Evolutionary conservation across 139 green algal species (phyloP), one percentile per base, ranked within the genome.

Genomic region (Tetraselmis chui): DNA sequence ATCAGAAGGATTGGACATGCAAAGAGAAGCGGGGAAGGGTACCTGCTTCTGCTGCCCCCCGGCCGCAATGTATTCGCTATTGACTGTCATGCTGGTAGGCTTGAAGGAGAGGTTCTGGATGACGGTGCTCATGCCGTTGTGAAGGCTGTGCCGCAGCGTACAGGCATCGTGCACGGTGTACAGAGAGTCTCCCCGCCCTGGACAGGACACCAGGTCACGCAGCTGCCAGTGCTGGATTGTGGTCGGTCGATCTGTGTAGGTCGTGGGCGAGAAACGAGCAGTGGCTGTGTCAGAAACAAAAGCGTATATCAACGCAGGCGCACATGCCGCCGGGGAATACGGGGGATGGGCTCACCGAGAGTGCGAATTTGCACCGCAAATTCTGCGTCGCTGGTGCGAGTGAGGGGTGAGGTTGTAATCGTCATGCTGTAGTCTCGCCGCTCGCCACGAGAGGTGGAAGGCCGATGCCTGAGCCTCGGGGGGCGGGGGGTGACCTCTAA

Each of bases 221-320:
- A 97, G 86, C 90, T 96, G 92, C 89, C 89, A 92, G 74, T 92
- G 89, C 84, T 88, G 82, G 45, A 92, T 92, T 18, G 84, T 92
- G 1, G 77, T 85, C 26, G 28, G 59, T 26, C 74, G 78, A 32
- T 81, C 84, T 87, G 83, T 31, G 59, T 18, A 67, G 45, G 45
- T 25, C 18, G 18, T 67, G 45, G 45, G 45, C 11, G 11, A 18
- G 45, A 67, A 67, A 67, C 45, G n/a, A n/a, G n/a, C n/a, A n/a
- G n/a, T n/a, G n/a, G n/a, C n/a, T n/a, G n/a, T n/a, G n/a, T n/a
- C n/a, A n/a, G n/a, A n/a, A 67, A 18, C 45, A 67, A 67, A 18
- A 67, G 45, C 45, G 45, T 5, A 67, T 25, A 67, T 5, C 45
- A 18, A 18, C 18, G 45, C 11, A 18, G 45, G 45, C 45, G 45